Evolutionary conservation across 306 rosid species (phyloP), one percentile per base, ranked within the genome.

Genomic region (Pachyrhizus erosus): DNA sequence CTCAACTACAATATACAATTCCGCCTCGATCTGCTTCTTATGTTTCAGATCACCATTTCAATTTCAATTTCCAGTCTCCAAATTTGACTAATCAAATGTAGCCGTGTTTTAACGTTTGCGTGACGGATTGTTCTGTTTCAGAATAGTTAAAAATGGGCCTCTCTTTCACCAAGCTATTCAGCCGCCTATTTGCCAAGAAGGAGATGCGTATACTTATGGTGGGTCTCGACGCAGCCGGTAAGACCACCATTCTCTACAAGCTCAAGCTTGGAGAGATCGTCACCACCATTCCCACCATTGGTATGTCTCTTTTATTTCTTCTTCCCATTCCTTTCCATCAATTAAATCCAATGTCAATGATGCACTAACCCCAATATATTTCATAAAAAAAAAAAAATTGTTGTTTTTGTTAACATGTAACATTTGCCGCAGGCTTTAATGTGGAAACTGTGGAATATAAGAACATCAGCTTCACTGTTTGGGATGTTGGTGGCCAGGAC

Each of bases 401-500:
- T 9, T 29, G 5, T 26, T 15, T 13, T 42, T 20, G 82, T 77
- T 80, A 17, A 75, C 79, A 27, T 39, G 3, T 80, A 15, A 33
- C n/a, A 7, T 71, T 68, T 67, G 78, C 39, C 78, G 67, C 82
- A 94, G 98, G 98, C 43, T 94, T 94, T 83, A 94, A 94, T 66
- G 98, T 94, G 82, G 98, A 94, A 91, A 94, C 98, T 5, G 97
- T 94, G 75, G 97, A 92, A 82, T 94, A 94, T 77, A 92, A 94
- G 90, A 94, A 94, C 97, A 94, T 94, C 85, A 94, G 98, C 92
- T 94, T 94, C 83, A 94, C 98, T 52, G 98, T 94, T 64, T 94
- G 98, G 98, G 98, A 94, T 88, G 97, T 94, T n/a, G 98, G 98
- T 51, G 98, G 97, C 79, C 97, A 94, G 79, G 96, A 92, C 92